phyloP scores from a whole-genome alignment of 164 flowering plant species.

The Paratinospora sagittata region DNA sequence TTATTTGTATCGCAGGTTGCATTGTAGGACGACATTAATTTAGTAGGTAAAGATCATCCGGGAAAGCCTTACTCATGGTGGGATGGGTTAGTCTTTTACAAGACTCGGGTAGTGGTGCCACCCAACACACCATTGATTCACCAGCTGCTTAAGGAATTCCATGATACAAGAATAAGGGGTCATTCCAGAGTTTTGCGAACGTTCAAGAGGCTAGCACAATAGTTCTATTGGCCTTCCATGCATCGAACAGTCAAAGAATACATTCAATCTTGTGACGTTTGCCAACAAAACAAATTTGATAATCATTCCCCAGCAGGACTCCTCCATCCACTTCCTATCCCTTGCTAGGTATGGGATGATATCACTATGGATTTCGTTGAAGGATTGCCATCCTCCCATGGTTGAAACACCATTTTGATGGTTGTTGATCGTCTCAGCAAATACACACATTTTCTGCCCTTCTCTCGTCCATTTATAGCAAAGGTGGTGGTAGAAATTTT shows the following conservation, averaged over 20 bases:
- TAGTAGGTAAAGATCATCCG: neutral
- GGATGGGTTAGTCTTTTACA: too few species aligned
- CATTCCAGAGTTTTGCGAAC: neutral
- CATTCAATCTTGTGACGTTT: neutral
- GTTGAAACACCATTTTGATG: neutral
- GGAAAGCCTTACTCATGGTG: too few species aligned
- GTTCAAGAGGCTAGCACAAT: too few species aligned
- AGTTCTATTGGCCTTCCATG: neutral
- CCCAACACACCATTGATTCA: too few species aligned
- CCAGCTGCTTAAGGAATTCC: too few species aligned
- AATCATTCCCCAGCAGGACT: neutral
- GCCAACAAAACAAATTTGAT: conserved; percentile 1
- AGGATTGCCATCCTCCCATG: neutral
- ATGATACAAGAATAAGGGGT: too few species aligned
- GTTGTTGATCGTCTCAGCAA: conserved; percentile 4
- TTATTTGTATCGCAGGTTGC: neutral
- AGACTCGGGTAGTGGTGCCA: too few species aligned
- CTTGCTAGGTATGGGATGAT: conserved; percentile 3
- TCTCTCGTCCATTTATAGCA: neutral
- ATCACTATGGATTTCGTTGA: conserved; percentile 12
- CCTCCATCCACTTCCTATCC: conserved; percentile 12
- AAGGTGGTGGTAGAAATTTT: neutral
- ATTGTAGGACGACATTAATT: neutral
- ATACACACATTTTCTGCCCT: neutral
- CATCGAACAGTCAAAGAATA: neutral